Evolutionary conservation across 306 rosid species (phyloP), one percentile per base, ranked within the genome.

Genomic region (Vachellia collinsii): DNA sequence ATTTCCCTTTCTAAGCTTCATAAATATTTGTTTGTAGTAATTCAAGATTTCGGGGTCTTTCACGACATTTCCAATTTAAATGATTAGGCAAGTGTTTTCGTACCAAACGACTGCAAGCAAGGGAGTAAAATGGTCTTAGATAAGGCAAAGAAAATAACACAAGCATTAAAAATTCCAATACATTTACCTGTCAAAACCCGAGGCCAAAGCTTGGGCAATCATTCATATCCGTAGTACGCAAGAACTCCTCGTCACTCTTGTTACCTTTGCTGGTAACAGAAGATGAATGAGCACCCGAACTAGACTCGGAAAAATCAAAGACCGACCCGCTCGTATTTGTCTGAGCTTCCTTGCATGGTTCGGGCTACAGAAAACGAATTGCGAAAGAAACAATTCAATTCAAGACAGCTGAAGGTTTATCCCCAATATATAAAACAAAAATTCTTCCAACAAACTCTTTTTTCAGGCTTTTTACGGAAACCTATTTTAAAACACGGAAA

Each of bases 161-260:
- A 72, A 29, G 17, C 76, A 29, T 70, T 69, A 17, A 12, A 77
- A n/a, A 75, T 68, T 43, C 11, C 13, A 70, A 78, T 48, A 68
- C 76, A 77, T 77, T 29, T 80, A 77, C 83, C 73, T 62, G 74
- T 83, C 85, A 90, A 85, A 95, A 88, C 81, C 94, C 97, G 23
- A 95, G 95, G 83, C 90, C 93, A 78, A 95, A 94, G 82, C 88
- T 93, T 19, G 95, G 98, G 77, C 74, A 74, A 43, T 70, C 74
- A 43, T 70, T 3, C 36, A 61, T 29, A 72, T 89, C 82, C 43
- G 46, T 76, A 74, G 87, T 47, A 76, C 74, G 23, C 47, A 81
- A 77, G 38, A 70, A 83, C 73, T 84, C 92, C 79, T 78, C 87
- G 16, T 61, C 74, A 11, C 43, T 71, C 67, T 82, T 62, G 59